Conservation (phyloP, 371 early-diverging fungal species). For the Funneliformis caledonium region DNA sequence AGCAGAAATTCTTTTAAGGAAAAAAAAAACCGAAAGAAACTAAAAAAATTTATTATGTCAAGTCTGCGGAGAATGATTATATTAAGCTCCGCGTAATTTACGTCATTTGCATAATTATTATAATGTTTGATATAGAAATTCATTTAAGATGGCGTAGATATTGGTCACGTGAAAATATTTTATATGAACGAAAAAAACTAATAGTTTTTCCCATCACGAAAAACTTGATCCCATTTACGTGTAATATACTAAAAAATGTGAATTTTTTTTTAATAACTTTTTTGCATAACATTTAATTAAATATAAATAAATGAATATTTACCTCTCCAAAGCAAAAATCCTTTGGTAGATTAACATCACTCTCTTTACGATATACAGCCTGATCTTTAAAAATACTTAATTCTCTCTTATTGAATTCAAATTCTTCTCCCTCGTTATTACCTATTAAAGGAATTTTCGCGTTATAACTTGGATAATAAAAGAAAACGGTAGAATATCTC, state of each 20-base stretch:
- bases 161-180: no score
- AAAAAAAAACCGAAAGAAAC: no score
- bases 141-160: no score
- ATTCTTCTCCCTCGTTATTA: not conserved
- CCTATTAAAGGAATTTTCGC: slow-evolving; percentile 10
- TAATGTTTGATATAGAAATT: no score
- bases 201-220: not conserved
- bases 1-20: no score
- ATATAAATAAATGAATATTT: not conserved
- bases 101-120: no score
- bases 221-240: slow-evolving; percentile 39
- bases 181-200: no score
- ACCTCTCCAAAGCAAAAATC: slow-evolving; percentile 25
- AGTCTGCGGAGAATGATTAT: no score
- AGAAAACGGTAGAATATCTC: slow-evolving; percentile 32
- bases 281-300: no score
- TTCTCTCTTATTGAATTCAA: not conserved
- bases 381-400: slow-evolving; percentile 34
- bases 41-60: no score
- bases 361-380: not conserved
- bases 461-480: slow-evolving; percentile 35
- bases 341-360: not conserved
- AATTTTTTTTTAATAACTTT: not conserved
- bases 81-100: no score
- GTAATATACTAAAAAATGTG: slow-evolving; percentile 17